These are phyloP conservation scores for Coemansia sp. DNA, from an alignment of 192 early-diverging fungal genomes.

Conservation along the genomic window DNA sequence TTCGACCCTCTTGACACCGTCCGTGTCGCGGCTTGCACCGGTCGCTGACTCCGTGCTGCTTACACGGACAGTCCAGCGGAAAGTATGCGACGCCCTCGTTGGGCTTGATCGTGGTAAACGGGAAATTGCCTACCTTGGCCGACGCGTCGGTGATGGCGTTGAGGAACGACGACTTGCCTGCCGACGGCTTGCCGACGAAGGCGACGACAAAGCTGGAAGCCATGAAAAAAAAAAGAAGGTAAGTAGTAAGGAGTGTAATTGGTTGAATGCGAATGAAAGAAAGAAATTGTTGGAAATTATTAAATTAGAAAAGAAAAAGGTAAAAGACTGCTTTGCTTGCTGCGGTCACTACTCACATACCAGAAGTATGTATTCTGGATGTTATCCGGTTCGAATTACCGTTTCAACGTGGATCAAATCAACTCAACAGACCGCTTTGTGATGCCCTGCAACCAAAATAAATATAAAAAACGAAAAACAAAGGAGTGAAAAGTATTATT, in stretches of 20 bases:
- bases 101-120: slow-evolving; percentile 85
- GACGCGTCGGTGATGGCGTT: slow-evolving; percentile 80
- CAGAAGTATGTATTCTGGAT: too few species aligned
- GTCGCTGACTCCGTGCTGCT: slow-evolving; percentile 48
- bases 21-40: slow-evolving; percentile 76
- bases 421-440: too few species aligned
- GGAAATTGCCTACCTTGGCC: slow-evolving; percentile 83
- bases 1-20: slow-evolving; percentile 63
- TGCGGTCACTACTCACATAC: too few species aligned
- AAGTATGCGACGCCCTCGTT: slow-evolving; percentile 80
- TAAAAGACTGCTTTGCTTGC: too few species aligned
- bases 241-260: not conserved
- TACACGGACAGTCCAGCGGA: slow-evolving; percentile 72
- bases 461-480: not conserved
- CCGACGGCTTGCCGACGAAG: slow-evolving; percentile 74
- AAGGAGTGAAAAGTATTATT: slow-evolving; percentile 1
- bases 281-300: not conserved
- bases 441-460: too few species aligned
- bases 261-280: not conserved
- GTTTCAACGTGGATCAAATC: too few species aligned
- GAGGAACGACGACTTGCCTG: slow-evolving; percentile 80
- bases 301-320: too few species aligned
- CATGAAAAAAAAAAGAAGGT: slow-evolving; percentile 9
- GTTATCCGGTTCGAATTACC: too few species aligned
- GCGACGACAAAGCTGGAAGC: slow-evolving; percentile 60